Evolutionary conservation across 169 alveolate genomes (phyloP).

Genomic region (Plasmodium gallinaceum): DNA sequence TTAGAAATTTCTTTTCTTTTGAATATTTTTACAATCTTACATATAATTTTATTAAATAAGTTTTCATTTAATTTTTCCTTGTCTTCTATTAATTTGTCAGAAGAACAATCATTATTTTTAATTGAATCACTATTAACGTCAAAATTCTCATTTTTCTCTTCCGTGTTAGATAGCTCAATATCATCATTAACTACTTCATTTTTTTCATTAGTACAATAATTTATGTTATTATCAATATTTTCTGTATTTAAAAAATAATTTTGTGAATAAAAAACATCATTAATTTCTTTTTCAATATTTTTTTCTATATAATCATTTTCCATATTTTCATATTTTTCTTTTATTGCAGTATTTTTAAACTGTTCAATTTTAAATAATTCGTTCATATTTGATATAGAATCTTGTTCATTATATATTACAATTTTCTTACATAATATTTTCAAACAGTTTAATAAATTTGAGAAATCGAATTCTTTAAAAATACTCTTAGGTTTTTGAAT

Average conservation of each 20-base stretch:
- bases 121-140: neutral
- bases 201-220: neutral
- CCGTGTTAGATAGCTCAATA: neutral
- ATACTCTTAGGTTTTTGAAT: constrained; percentile 40
- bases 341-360: constrained; percentile 32
- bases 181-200: neutral
- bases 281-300: constrained; percentile 48
- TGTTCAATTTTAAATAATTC: constrained; percentile 69
- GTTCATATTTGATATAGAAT: constrained; percentile 28
- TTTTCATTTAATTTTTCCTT: constrained; percentile 31
- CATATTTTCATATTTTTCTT: constrained; percentile 1
- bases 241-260: constrained; percentile 9
- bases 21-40: constrained; percentile 42
- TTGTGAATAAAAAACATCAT: constrained; percentile 46
- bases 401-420: constrained; percentile 34
- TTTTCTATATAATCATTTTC: constrained; percentile 34
- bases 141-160: neutral
- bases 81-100: constrained; percentile 15
- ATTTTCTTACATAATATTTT: constrained; percentile 44
- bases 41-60: constrained; percentile 32
- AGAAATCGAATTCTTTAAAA: constrained; percentile 41
- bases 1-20: neutral
- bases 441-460: constrained; percentile 29
- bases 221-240: neutral
- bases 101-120: neutral